Evolutionary conservation across 73 alveolate species (phyloP).

Genomic region (Symbiodinium pilosum): DNA sequence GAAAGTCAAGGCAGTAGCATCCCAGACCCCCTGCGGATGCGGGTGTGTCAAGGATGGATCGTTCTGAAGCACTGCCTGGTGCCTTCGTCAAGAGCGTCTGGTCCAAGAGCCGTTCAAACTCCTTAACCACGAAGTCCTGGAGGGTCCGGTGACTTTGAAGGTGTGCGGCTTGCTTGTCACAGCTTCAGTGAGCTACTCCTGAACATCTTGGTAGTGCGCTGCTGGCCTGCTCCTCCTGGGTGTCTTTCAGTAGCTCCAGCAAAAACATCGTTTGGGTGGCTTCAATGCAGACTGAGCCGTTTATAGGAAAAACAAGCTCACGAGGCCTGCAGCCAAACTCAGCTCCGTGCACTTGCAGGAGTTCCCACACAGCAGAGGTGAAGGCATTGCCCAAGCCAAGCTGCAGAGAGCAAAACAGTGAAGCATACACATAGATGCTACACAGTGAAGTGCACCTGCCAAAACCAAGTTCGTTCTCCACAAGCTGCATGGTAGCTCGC

Average conservation of each 20-base stretch:
- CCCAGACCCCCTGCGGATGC: conserved; percentile 65
- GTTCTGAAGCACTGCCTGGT: background rate
- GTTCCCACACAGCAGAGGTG: conserved; percentile 90
- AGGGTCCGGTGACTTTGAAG: too few relatives aligned
- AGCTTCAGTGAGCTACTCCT: background rate
- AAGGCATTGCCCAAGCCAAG: conserved; percentile 82
- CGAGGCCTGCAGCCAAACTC: background rate
- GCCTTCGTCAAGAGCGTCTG: conserved; percentile 54
- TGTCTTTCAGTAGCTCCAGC: background rate
- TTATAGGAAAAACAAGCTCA: background rate
- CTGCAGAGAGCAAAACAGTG: background rate
- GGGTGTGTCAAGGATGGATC: background rate
- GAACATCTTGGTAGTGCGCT: conserved; percentile 81
- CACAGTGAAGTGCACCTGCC: conserved; percentile 25
- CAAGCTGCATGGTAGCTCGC: conserved; percentile 73
- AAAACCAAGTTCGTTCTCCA: conserved; percentile 78
- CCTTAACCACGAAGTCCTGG: conserved; percentile 54
- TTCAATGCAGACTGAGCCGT: background rate
- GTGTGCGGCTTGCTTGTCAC: background rate
- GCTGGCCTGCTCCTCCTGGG: conserved; percentile 38
- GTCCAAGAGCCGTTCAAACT: conserved; percentile 46
- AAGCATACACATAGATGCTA: background rate
- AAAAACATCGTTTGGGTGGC: background rate
- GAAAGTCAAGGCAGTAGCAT: conserved; percentile 59
- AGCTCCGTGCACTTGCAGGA: conserved; percentile 49